Evolutionary conservation across 345 rosid species (phyloP).

Genomic region (Litchi chinensis): DNA sequence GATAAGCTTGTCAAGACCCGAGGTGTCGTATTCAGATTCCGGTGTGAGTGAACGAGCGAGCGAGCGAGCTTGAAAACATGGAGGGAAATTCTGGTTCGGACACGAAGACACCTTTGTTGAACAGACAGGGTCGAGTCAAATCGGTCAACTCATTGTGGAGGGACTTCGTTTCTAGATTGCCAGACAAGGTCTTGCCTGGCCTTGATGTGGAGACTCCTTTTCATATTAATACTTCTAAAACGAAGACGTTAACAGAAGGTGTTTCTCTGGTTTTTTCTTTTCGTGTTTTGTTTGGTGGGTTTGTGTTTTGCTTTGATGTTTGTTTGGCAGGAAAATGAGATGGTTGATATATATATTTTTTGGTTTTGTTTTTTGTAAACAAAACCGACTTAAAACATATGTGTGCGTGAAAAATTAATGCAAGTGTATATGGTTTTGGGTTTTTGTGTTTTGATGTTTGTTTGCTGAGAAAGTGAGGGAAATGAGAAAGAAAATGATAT

Average conservation of each 20-base stretch:
- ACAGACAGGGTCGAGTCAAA: conserved; percentile 27
- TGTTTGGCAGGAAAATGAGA: conserved; percentile 18
- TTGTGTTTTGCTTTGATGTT: background rate
- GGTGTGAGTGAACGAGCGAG: background rate
- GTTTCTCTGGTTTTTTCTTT: background rate
- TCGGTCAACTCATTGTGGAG: conserved; percentile 44
- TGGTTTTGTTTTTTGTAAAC: background rate
- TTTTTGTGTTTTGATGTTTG: conserved; percentile 15
- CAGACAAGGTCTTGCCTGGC: conserved; percentile 58
- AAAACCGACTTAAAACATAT: background rate
- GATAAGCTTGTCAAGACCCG: background rate
- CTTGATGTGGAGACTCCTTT: conserved; percentile 58
- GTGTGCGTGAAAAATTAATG: too few species aligned
- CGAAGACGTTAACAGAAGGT: conserved; percentile 58
- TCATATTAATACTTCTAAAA: conserved; percentile 52
- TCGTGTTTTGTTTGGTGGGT: background rate
- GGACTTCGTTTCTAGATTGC: conserved; percentile 62
- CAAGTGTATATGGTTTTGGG: too few species aligned
- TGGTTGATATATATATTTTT: background rate
- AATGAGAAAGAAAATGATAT: background rate
- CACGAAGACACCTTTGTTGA: conserved; percentile 37
- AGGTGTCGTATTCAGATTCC: background rate
- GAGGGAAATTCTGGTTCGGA: conserved; percentile 17
- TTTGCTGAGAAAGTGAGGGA: conserved; percentile 14
- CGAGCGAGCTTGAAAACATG: conserved; percentile 12